Evolutionary conservation across 2,329 filamentous ascomycete species (phyloP).

Genomic region (Calonectria fujianensis): DNA sequence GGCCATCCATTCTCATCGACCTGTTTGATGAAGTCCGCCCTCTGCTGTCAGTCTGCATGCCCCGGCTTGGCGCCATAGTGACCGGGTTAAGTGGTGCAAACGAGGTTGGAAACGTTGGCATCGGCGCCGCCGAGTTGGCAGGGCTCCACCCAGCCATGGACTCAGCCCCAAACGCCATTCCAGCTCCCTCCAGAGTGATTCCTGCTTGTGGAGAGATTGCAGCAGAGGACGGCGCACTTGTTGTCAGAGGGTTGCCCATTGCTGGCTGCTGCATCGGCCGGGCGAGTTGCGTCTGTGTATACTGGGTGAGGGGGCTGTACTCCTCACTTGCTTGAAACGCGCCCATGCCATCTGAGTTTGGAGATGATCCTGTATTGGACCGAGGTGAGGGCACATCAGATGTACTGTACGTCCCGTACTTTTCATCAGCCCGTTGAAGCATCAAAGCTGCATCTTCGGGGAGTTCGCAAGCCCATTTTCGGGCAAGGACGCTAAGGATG

Average conservation of each 20-base stretch:
- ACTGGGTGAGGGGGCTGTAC: constrained; percentile 61
- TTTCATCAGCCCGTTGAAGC: constrained; percentile 85
- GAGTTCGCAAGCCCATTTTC: constrained; percentile 92
- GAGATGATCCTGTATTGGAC: constrained; percentile 58
- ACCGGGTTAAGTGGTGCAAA: constrained; percentile 49
- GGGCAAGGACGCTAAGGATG: constrained; percentile 88
- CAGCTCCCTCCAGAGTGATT: constrained; percentile 48
- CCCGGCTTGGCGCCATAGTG: constrained; percentile 38
- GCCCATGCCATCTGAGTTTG: constrained; percentile 56
- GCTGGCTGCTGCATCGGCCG: constrained; percentile 50
- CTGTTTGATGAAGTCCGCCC: constrained; percentile 42
- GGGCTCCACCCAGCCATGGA: constrained; percentile 55
- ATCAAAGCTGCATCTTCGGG: constrained; percentile 88
- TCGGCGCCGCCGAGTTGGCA: constrained; percentile 45
- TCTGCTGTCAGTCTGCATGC: constrained; percentile 50
- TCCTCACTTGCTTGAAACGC: constrained; percentile 53
- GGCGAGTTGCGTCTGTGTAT: constrained; percentile 54
- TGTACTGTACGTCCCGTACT: constrained; percentile 83
- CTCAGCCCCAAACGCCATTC: constrained; percentile 50
- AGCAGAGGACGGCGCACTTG: constrained; percentile 39
- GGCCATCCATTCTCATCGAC: constrained; percentile 66
- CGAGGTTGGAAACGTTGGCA: constrained; percentile 40
- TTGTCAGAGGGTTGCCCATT: constrained; percentile 43
- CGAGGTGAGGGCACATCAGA: constrained; percentile 76
- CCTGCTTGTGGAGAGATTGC: constrained; percentile 45